phyloP scores from a whole-genome alignment of 148 eudicot genomes.

The Dysphania ambrosioides region DNA sequence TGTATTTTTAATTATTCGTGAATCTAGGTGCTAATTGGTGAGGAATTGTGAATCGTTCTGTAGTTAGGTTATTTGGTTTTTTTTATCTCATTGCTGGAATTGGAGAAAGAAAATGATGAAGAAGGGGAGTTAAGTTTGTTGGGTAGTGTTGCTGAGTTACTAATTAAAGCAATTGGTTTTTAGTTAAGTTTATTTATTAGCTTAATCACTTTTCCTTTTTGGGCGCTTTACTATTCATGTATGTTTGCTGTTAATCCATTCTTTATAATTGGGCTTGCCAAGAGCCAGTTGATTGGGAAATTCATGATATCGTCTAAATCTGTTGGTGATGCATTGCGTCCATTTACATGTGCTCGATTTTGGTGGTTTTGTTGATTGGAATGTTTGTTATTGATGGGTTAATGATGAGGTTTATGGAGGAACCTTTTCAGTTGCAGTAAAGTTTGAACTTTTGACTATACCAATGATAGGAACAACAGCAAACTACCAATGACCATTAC shows the following conservation, averaged over 20 bases:
- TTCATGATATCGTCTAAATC: constrained; percentile 26
- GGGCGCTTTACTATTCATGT: constrained; percentile 37
- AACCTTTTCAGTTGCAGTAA: constrained; percentile 56
- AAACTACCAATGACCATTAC: too few relatives aligned
- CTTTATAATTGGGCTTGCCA: constrained; percentile 28
- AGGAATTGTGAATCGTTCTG: too few relatives aligned
- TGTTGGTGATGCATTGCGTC: constrained; percentile 40
- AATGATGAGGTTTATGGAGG: constrained; percentile 57
- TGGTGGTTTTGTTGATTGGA: constrained; percentile 47
- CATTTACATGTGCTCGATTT: constrained; percentile 41
- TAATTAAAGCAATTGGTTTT: constrained; percentile 54
- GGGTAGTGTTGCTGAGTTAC: constrained; percentile 38
- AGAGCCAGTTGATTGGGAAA: constrained; percentile 31
- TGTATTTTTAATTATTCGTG: too few relatives aligned
- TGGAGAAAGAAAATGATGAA: constrained; percentile 19
- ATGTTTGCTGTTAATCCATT: constrained; percentile 45
- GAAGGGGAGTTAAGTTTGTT: constrained; percentile 32
- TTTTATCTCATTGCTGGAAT: constrained; percentile 12
- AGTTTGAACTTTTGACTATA: constrained; percentile 70
- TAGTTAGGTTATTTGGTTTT: too few relatives aligned
- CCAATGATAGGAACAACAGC: too few relatives aligned
- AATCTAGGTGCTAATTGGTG: too few relatives aligned
- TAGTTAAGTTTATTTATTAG: constrained; percentile 49
- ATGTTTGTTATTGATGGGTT: constrained; percentile 67
- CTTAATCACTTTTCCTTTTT: constrained; percentile 50